Conservation (phyloP, 164 flowering plant genomes). For the Cinnamomum chago region DNA sequence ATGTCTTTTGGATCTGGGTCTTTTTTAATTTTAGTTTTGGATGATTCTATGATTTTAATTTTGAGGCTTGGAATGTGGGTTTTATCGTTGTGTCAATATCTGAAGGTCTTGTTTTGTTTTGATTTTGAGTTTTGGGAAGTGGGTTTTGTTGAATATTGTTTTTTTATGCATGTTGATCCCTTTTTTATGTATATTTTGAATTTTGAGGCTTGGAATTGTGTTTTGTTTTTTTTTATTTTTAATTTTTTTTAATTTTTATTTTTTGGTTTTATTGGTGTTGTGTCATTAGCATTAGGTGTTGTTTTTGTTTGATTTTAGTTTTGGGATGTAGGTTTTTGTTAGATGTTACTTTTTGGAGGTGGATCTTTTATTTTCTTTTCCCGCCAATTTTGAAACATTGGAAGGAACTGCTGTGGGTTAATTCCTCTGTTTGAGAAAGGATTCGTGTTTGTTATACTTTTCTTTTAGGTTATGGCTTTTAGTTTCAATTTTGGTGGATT, state of each 20-base stretch:
- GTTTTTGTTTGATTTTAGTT: too few relatives aligned
- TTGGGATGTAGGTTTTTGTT: too few relatives aligned
- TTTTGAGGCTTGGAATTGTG: background rate
- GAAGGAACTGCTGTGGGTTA: background rate
- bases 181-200: too few relatives aligned
- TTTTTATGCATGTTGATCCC: background rate
- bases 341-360: background rate
- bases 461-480: too few relatives aligned
- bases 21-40: background rate
- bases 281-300: too few relatives aligned
- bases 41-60: background rate
- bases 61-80: background rate
- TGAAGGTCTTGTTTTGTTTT: background rate
- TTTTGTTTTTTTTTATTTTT: background rate
- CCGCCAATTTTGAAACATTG: background rate
- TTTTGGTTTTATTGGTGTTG: background rate
- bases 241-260: background rate
- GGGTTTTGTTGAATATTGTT: conserved; percentile 1
- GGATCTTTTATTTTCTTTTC: background rate
- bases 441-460: too few relatives aligned
- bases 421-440: background rate
- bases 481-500: too few relatives aligned
- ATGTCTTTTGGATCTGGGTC: background rate
- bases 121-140: background rate
- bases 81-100: background rate